These are phyloP conservation scores for Oxyria digyna DNA, from an alignment of 148 eudicot species.

Conservation along the genomic window DNA sequence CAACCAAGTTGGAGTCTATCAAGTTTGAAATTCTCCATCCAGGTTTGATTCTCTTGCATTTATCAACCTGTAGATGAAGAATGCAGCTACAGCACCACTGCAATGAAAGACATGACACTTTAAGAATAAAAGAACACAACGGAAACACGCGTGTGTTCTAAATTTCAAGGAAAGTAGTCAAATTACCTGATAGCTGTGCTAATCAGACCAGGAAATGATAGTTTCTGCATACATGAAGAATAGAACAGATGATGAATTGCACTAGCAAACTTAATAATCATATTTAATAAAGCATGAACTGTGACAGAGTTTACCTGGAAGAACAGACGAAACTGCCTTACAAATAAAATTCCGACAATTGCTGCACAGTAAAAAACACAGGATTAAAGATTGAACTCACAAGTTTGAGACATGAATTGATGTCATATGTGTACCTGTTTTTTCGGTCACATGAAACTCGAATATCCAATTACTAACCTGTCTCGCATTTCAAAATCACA, in stretches of 20 bases:
- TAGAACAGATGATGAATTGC: not conserved
- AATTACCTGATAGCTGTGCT: slow-evolving; percentile 45
- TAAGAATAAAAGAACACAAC: not conserved
- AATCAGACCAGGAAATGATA: slow-evolving; percentile 31
- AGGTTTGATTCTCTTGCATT: not conserved
- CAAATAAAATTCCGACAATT: slow-evolving; percentile 55
- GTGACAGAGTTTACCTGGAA: slow-evolving; percentile 30
- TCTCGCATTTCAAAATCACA: slow-evolving; percentile 60
- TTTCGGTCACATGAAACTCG: not conserved
- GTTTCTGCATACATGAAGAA: slow-evolving; percentile 30
- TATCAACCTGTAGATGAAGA: slow-evolving; percentile 45
- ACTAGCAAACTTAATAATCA: not conserved
- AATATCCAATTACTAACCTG: slow-evolving; percentile 40
- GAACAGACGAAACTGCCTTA: slow-evolving; percentile 40
- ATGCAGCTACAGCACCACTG: slow-evolving; percentile 59
- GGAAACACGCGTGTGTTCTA: not conserved
- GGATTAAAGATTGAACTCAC: not conserved
- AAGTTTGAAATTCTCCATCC: not conserved
- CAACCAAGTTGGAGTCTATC: not conserved
- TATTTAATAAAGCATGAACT: not conserved
- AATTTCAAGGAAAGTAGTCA: too few species aligned
- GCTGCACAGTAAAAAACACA: slow-evolving; percentile 36
- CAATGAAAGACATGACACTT: slow-evolving; percentile 3
- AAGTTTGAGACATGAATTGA: not conserved
- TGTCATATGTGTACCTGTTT: not conserved